Evolutionary conservation across 2,329 filamentous ascomycete genomes (phyloP).

Genomic region (Didymellaceae sp.): DNA sequence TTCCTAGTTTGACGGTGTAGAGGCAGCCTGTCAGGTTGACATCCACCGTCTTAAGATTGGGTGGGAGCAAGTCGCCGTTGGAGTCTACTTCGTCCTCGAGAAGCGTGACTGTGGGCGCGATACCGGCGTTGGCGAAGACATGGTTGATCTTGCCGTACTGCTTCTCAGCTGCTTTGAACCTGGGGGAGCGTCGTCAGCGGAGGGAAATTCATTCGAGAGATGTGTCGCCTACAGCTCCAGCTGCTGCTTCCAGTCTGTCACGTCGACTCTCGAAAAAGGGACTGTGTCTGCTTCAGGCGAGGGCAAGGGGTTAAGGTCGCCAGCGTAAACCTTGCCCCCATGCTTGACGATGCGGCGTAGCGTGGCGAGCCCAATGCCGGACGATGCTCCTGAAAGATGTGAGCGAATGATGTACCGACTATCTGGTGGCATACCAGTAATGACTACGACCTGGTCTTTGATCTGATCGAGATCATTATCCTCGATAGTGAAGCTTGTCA

Average conservation of each 20-base stretch:
- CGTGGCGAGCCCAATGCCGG: slow-evolving; percentile 67
- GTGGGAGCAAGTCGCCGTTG: slow-evolving; percentile 37
- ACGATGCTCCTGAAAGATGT: slow-evolving; percentile 57
- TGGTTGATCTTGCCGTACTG: slow-evolving; percentile 53
- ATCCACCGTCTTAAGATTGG: slow-evolving; percentile 34
- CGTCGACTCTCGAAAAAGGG: slow-evolving; percentile 38
- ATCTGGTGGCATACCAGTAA: slow-evolving; percentile 54
- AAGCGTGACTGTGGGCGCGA: slow-evolving; percentile 23
- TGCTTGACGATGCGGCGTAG: slow-evolving; percentile 58
- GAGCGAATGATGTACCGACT: neutral
- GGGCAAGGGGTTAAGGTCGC: slow-evolving; percentile 58
- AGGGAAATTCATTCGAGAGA: no score
- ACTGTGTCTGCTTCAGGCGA: slow-evolving; percentile 28
- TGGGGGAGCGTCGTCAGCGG: neutral
- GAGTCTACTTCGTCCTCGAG: slow-evolving; percentile 41
- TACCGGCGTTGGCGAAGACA: slow-evolving; percentile 51
- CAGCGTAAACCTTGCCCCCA: slow-evolving; percentile 63
- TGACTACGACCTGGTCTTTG: slow-evolving; percentile 59
- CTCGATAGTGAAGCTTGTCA: slow-evolving; percentile 53
- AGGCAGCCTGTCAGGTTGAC: slow-evolving; percentile 40
- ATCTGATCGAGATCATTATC: slow-evolving; percentile 54
- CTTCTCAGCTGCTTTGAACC: slow-evolving; percentile 58
- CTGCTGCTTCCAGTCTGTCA: slow-evolving; percentile 58
- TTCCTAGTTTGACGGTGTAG: slow-evolving; percentile 40
- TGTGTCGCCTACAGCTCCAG: slow-evolving; percentile 42